Evolutionary conservation across 2,329 filamentous ascomycete genomes (phyloP).

Genomic region (Alternaria tenuissima): DNA sequence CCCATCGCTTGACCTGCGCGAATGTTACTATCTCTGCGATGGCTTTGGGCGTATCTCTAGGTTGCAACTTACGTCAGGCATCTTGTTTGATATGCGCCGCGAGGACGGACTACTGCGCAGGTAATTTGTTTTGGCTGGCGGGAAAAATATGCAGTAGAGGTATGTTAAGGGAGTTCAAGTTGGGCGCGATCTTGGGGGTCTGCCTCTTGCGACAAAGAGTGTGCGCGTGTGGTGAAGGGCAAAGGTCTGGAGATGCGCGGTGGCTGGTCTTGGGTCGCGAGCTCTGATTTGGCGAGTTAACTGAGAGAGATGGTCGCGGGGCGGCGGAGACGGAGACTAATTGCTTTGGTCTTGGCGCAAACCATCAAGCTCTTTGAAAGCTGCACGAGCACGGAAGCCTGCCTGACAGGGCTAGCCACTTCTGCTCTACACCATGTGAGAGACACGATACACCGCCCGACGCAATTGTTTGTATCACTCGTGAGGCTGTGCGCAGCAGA

Average conservation of each 20-base stretch:
- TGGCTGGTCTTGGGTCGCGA: conserved; percentile 32
- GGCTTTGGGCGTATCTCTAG: neutral
- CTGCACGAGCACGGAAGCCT: conserved; percentile 11
- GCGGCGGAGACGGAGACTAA: conserved; percentile 18
- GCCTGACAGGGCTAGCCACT: conserved; percentile 8
- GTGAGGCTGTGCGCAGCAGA: neutral
- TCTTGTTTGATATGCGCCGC: conserved; percentile 38
- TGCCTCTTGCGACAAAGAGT: conserved; percentile 17
- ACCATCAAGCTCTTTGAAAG: conserved; percentile 15
- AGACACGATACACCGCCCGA: neutral
- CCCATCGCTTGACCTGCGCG: conserved; percentile 76
- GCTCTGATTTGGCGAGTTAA: conserved; percentile 29
- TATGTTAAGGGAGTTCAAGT: neutral
- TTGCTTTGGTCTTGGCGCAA: conserved; percentile 25
- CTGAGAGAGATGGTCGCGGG: conserved; percentile 21
- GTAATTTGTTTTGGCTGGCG: neutral
- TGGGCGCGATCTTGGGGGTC: conserved; percentile 4
- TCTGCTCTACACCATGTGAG: neutral
- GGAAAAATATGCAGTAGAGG: neutral
- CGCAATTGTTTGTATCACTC: neutral
- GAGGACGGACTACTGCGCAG: neutral
- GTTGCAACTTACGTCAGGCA: conserved; percentile 55
- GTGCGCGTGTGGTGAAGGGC: conserved; percentile 24
- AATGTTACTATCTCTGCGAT: conserved; percentile 19
- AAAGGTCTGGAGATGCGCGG: conserved; percentile 23